A percentile compares a stretch with the other conserved stretches of the same genome.
Conservation (phyloP, 768 basidiomycete species). For the Termitomyces sp. region DNA sequence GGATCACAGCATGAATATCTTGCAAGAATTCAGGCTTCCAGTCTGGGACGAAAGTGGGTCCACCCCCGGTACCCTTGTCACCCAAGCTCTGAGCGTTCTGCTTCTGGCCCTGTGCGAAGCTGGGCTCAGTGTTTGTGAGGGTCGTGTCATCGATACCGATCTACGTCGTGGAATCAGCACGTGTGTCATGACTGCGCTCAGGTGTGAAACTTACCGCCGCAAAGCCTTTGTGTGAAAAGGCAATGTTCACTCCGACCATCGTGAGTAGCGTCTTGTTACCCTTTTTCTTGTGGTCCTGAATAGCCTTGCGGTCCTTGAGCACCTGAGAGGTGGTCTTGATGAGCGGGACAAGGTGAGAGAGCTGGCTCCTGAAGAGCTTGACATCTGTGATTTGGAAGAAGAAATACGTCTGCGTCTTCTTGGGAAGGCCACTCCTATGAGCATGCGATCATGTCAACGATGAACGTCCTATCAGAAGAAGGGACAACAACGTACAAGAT, state of each 20-base stretch:
- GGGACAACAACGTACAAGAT: slow-evolving; percentile 30
- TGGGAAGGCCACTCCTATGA: slow-evolving; percentile 48
- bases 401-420: slow-evolving; percentile 47
- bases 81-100: slow-evolving; percentile 34
- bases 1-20: slow-evolving; percentile 44
- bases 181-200: neutral
- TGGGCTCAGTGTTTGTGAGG: slow-evolving; percentile 24
- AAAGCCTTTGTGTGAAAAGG: slow-evolving; percentile 50
- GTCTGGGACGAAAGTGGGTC: slow-evolving; percentile 28
- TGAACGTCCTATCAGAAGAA: neutral
- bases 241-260: slow-evolving; percentile 45
- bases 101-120: slow-evolving; percentile 39
- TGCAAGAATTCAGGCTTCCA: slow-evolving; percentile 47
- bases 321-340: slow-evolving; percentile 45
- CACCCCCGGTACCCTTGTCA: slow-evolving; percentile 27
- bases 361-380: slow-evolving; percentile 37
- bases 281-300: slow-evolving; percentile 35
- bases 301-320: slow-evolving; percentile 34
- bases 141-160: slow-evolving; percentile 38
- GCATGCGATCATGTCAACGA: neutral
- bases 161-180: slow-evolving; percentile 14
- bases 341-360: slow-evolving; percentile 35
- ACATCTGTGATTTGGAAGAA: slow-evolving; percentile 50
- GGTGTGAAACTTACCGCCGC: slow-evolving; percentile 22
- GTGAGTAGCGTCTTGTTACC: slow-evolving; percentile 30